Evolutionary conservation across 805 yeast species (phyloP).

Genomic region (Cyberlindnera lachancei): DNA sequence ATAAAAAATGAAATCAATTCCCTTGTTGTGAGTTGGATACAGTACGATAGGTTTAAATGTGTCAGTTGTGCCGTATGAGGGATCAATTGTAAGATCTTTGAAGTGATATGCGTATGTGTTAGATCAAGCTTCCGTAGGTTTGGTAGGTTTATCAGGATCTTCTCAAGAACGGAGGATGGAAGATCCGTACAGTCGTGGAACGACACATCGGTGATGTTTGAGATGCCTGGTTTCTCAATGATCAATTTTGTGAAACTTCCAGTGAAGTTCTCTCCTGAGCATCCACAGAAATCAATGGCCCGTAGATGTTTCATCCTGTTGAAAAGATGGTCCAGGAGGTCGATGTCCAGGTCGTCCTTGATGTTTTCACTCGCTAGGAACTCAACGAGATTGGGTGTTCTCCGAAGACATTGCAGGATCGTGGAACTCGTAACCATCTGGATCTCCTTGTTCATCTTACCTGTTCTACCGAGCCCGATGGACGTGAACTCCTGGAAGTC

Average conservation of each 20-base stretch:
- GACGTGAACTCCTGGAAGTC: slow-evolving; percentile 88
- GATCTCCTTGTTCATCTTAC: slow-evolving; percentile 82
- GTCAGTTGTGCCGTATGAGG: slow-evolving; percentile 56
- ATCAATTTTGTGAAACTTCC: slow-evolving; percentile 42
- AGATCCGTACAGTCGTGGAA: slow-evolving; percentile 86
- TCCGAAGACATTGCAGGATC: slow-evolving; percentile 49
- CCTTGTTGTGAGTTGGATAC: slow-evolving; percentile 63
- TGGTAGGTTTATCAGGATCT: slow-evolving; percentile 48
- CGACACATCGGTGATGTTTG: slow-evolving; percentile 37
- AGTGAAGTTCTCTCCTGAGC: slow-evolving; percentile 58
- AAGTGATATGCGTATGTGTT: slow-evolving; percentile 71
- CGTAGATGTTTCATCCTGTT: slow-evolving; percentile 47
- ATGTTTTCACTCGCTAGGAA: slow-evolving; percentile 81
- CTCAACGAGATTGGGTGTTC: slow-evolving; percentile 65
- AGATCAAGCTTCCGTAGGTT: slow-evolving; percentile 65
- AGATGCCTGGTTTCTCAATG: slow-evolving; percentile 15
- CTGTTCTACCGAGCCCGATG: slow-evolving; percentile 83
- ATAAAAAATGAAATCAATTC: slow-evolving; percentile 64
- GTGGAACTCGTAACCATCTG: slow-evolving; percentile 82
- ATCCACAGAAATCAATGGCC: slow-evolving; percentile 84
- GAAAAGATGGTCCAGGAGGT: slow-evolving; percentile 49
- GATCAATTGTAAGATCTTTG: slow-evolving; percentile 46
- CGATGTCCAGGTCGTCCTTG: slow-evolving; percentile 66
- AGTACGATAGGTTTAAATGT: slow-evolving; percentile 62
- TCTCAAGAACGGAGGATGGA: slow-evolving; percentile 45